A percentile compares a stretch with the other conserved stretches of the same genome.
These are phyloP conservation scores for Sphaerulina populicola DNA, from an alignment of 2,329 filamentous ascomycete species.

Conservation along the genomic window DNA sequence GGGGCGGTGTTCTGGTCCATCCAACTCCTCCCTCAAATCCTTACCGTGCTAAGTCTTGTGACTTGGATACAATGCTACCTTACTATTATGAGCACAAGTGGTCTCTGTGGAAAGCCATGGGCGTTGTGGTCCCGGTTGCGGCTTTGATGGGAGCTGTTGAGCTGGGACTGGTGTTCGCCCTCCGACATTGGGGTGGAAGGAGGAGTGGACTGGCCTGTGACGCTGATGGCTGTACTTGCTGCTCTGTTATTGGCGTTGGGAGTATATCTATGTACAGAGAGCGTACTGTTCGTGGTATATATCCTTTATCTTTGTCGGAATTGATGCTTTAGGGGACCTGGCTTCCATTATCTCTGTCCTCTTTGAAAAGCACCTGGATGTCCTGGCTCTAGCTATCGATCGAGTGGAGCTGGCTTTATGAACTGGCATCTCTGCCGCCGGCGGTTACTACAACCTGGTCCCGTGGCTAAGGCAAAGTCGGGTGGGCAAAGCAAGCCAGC, in stretches of 20 bases:
- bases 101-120: constrained; percentile 43
- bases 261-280: constrained; percentile 62
- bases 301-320: constrained; percentile 62
- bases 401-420: constrained; percentile 57
- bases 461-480: constrained; percentile 47
- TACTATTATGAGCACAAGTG: constrained; percentile 52
- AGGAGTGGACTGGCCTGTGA: constrained; percentile 53
- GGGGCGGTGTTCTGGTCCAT: constrained; percentile 60
- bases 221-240: constrained; percentile 58
- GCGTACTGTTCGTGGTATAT: constrained; percentile 60
- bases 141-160: constrained; percentile 53
- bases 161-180: constrained; percentile 50
- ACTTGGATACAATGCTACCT: constrained; percentile 52
- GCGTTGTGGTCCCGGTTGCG: constrained; percentile 46
- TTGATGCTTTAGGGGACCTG: constrained; percentile 61
- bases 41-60: constrained; percentile 44
- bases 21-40: constrained; percentile 61
- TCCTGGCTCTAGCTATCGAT: constrained; percentile 60
- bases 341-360: constrained; percentile 58
- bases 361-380: constrained; percentile 51
- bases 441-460: constrained; percentile 55
- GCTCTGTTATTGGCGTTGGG: constrained; percentile 56
- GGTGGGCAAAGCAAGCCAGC: not conserved
- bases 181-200: constrained; percentile 39
- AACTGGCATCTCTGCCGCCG: constrained; percentile 58